phyloP scores from a whole-genome alignment of 1,139 yeast species.

The Geotrichum cucujoidarum region DNA sequence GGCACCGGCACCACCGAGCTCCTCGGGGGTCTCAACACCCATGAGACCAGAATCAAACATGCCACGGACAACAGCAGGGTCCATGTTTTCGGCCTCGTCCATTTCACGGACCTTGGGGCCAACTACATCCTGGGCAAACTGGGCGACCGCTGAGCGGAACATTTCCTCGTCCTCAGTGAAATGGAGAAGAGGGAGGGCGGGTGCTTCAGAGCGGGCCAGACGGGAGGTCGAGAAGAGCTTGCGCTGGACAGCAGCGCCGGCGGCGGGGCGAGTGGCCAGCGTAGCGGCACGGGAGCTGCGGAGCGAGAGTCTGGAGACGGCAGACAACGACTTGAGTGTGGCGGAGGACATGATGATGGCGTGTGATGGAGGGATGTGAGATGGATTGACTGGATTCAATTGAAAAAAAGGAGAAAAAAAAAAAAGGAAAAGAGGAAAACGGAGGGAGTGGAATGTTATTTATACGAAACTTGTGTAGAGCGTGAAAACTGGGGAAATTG shows the following conservation, averaged over 20 bases:
- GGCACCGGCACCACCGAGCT: slow-evolving; percentile 45
- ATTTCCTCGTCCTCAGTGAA: slow-evolving; percentile 42
- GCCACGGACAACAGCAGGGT: slow-evolving; percentile 35
- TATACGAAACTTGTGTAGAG: no score
- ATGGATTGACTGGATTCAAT: neutral
- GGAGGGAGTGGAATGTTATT: no score
- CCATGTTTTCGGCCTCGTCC: slow-evolving; percentile 44
- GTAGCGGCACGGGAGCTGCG: neutral
- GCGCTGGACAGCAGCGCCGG: neutral
- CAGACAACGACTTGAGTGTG: neutral
- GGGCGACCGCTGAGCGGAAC: slow-evolving; percentile 40
- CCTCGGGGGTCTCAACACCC: slow-evolving; percentile 46
- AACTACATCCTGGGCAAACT: slow-evolving; percentile 40
- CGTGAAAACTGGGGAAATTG: no score
- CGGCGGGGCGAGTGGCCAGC: no score
- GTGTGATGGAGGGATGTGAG: neutral
- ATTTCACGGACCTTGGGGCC: slow-evolving; percentile 41
- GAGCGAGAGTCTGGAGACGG: neutral
- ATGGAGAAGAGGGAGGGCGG: slow-evolving; percentile 18
- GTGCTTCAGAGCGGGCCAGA: neutral
- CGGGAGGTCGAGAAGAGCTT: neutral
- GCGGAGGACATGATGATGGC: neutral
- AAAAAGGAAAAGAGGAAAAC: neutral
- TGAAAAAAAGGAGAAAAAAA: neutral
- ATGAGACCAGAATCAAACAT: slow-evolving; percentile 43